A percentile compares a stretch with the other conserved stretches of the same genome.
phyloP scores from a whole-genome alignment of 495 filamentous ascomycete genomes.

The Tuber calosporum region DNA sequence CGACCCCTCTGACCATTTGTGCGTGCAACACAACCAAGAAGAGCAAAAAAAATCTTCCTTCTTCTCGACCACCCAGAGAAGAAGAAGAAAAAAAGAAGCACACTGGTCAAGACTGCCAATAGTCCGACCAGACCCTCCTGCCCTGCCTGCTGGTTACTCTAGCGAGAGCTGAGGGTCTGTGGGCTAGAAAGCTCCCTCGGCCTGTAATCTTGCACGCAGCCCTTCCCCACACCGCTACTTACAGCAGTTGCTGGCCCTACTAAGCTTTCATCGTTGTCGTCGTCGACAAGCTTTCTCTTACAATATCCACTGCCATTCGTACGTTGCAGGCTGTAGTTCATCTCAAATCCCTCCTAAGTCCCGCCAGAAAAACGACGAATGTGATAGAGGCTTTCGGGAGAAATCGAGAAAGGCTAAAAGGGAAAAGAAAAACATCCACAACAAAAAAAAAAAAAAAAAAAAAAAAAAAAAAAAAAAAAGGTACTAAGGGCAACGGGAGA shows the following conservation, averaged over 20 bases:
- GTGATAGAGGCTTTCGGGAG: constrained; percentile 11
- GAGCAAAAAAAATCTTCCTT: neutral
- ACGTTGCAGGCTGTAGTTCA: constrained; percentile 18
- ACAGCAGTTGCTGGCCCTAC: constrained; percentile 20
- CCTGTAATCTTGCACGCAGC: constrained; percentile 29
- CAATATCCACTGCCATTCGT: constrained; percentile 22
- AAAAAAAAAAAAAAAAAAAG: constrained; percentile 11
- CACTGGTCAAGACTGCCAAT: neutral
- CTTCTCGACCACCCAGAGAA: neutral
- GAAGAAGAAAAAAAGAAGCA: neutral
- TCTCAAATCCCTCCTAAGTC: constrained; percentile 1
- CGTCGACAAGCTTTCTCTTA: constrained; percentile 22
- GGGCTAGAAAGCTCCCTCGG: neutral
- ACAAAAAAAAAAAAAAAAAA: constrained; percentile 3
- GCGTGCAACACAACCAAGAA: neutral
- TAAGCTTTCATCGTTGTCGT: constrained; percentile 29
- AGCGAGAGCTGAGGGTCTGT: neutral
- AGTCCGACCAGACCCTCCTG: neutral
- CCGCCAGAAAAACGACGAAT: neutral
- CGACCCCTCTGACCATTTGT: neutral
- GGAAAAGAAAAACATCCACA: constrained; percentile 20
- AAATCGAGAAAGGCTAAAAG: constrained; percentile 3
- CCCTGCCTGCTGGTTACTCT: neutral
- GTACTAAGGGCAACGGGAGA: neutral
- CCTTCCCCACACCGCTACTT: constrained; percentile 31